Evolutionary conservation across 2,329 filamentous ascomycete genomes (phyloP).

Genomic region (Didymella pinodella): DNA sequence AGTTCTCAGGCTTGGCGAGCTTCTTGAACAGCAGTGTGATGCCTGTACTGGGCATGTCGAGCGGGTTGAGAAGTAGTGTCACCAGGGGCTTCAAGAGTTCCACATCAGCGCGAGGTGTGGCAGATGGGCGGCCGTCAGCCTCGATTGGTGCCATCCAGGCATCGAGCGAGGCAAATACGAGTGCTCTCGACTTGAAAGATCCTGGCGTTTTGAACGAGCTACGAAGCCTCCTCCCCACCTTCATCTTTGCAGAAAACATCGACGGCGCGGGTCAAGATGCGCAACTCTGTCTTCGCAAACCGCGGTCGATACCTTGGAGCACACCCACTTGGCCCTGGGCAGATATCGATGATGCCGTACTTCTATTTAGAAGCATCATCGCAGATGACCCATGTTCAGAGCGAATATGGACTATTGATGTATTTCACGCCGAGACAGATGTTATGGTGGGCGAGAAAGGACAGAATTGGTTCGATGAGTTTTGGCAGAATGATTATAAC

Average conservation of each 20-base stretch:
- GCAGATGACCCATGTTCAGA: not conserved
- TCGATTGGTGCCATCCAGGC: not conserved
- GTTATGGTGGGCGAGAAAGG: conserved; percentile 33
- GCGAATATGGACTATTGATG: conserved; percentile 21
- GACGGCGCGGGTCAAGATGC: conserved; percentile 30
- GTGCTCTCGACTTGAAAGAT: conserved; percentile 14
- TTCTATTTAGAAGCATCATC: conserved; percentile 13
- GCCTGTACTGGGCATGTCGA: conserved; percentile 23
- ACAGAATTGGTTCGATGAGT: conserved; percentile 30
- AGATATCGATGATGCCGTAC: conserved; percentile 28
- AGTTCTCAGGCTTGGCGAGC: conserved; percentile 21
- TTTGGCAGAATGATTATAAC: conserved; percentile 18
- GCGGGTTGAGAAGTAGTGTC: not conserved
- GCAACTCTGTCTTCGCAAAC: conserved; percentile 32
- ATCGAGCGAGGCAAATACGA: not conserved
- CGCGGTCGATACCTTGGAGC: conserved; percentile 22
- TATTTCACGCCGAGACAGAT: conserved; percentile 33
- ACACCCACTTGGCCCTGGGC: conserved; percentile 19
- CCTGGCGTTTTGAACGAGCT: conserved; percentile 17
- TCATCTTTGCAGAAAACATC: conserved; percentile 29
- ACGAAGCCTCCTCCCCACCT: conserved; percentile 21
- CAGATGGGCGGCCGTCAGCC: not conserved
- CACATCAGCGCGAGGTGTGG: not conserved
- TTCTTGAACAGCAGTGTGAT: conserved; percentile 28
- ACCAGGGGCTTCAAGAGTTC: not conserved